Base-by-base conservation (phyloP, 495 filamentous ascomycete genomes). In the Talaromyces stipitatus region DNA sequence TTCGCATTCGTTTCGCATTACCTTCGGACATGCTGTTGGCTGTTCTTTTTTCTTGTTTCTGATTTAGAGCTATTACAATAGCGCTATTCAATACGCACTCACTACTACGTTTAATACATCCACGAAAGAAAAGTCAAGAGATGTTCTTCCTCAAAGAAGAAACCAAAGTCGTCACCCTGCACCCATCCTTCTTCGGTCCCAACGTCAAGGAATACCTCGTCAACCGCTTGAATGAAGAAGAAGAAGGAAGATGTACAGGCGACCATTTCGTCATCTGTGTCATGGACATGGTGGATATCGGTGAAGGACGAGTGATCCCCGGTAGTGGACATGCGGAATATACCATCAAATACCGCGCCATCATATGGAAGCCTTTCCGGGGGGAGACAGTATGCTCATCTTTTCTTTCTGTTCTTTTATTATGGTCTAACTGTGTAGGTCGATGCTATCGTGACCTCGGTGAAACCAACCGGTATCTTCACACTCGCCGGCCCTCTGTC, bases 71-170 rank as follows among this genome's bases (percentile, higher is more conserved):
- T 26, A 14, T 48, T 26, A 20, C 20, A 12, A 33, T 26, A 48
- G 9, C 22, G 45, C n/a, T n/a, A n/a, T n/a, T n/a, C n/a, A 26
- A 3, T 45, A 18, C 4, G 7, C 20, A 20, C 41, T 51, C 18
- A 16, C 16, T 9, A 28, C 26, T 28, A 41, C 30, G 28, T 23
- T 41, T 20, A 3, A 45, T 24, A 36, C 27, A 14, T 29, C 26
- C 26, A 12, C 24, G 58, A 24, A 53, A 8, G 20, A 20, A 23
- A n/a, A 62, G 56, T 53, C 50, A 18, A 30, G 48, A 47, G n/a
- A 98, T 97, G 94, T 98, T 97, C 70, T 98, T 98, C 78, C 87
- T 98, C 64, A 87, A 95, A 72, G 89, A 95, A 61, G 86, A 97
- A 67, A 90, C 95, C 74, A 90, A 91, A 64, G 82, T 85, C 61